These are phyloP conservation scores for Podospora conica DNA, from an alignment of 495 filamentous ascomycete genomes.

Conservation along the genomic window DNA sequence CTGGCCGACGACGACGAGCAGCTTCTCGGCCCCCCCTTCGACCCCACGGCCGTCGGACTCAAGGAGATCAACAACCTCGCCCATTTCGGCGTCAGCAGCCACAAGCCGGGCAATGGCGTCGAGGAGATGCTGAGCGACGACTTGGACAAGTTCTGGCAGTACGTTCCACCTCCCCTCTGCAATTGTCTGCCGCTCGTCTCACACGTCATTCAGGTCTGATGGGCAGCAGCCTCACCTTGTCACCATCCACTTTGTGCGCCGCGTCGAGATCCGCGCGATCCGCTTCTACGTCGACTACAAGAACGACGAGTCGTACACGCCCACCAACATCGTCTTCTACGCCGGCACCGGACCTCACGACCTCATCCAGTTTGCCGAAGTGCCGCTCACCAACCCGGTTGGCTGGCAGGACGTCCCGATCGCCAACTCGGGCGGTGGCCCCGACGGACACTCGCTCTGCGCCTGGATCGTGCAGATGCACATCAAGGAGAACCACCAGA, in stretches of 20 bases:
- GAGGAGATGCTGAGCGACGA: slow-evolving; percentile 77
- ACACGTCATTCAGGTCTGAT: slow-evolving; percentile 57
- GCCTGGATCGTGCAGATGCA: slow-evolving; percentile 82
- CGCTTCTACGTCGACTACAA: slow-evolving; percentile 87
- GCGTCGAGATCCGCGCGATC: slow-evolving; percentile 76
- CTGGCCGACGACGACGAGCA: slow-evolving; percentile 26
- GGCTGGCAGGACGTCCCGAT: slow-evolving; percentile 88
- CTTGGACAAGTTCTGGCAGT: slow-evolving; percentile 83
- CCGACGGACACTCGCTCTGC: slow-evolving; percentile 63
- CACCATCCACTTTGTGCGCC: slow-evolving; percentile 90
- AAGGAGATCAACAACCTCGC: slow-evolving; percentile 94
- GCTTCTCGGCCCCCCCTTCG: slow-evolving; percentile 27
- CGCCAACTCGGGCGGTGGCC: slow-evolving; percentile 56
- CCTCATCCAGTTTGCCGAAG: slow-evolving; percentile 71
- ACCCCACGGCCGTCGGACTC: slow-evolving; percentile 47
- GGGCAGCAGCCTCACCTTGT: slow-evolving; percentile 93
- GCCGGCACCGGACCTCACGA: slow-evolving; percentile 86
- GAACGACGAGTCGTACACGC: slow-evolving; percentile 93
- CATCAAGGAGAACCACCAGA: slow-evolving; percentile 94
- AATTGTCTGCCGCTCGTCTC: background rate
- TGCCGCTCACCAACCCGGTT: slow-evolving; percentile 70
- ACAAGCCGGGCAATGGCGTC: slow-evolving; percentile 87
- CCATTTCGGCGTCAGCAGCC: slow-evolving; percentile 84
- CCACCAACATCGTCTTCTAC: slow-evolving; percentile 78
- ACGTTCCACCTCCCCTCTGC: slow-evolving; percentile 21